phyloP scores from a whole-genome alignment of 371 early-diverging fungal genomes.

The Mortierella polycephala region DNA sequence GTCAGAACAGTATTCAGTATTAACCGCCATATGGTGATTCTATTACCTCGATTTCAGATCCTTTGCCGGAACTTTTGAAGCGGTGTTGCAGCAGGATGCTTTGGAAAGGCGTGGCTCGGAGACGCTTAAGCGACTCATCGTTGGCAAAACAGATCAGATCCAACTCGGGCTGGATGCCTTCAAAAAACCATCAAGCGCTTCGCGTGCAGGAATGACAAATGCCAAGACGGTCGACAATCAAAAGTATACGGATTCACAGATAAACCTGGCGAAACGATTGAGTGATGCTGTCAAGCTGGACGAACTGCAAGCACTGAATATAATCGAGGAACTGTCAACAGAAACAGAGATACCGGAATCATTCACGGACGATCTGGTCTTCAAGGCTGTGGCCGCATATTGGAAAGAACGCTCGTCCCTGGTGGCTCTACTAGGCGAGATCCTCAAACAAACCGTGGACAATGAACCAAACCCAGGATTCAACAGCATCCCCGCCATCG shows the following conservation, averaged over 20 bases:
- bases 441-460: constrained; percentile 18
- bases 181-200: constrained; percentile 31
- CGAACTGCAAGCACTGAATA: constrained; percentile 39
- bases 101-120: not conserved
- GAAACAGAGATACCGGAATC: constrained; percentile 26
- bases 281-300: constrained; percentile 45
- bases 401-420: constrained; percentile 47
- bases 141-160: constrained; percentile 15
- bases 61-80: constrained; percentile 18
- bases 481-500: constrained; percentile 20
- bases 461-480: constrained; percentile 14
- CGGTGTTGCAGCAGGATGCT: constrained; percentile 13
- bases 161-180: constrained; percentile 39
- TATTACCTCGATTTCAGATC: constrained; percentile 10
- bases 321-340: constrained; percentile 26
- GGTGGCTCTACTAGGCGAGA: constrained; percentile 31
- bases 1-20: too few species aligned
- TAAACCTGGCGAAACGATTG: constrained; percentile 48
- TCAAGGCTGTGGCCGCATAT: constrained; percentile 20
- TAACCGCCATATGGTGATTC: not conserved
- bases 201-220: constrained; percentile 36
- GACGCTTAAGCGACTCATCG: constrained; percentile 16
- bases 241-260: constrained; percentile 36
- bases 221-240: constrained; percentile 21
- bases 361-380: constrained; percentile 27